These are phyloP conservation scores for Wallacemonas sp. DNA, from an alignment of 208 protist species.

Conservation along the genomic window DNA sequence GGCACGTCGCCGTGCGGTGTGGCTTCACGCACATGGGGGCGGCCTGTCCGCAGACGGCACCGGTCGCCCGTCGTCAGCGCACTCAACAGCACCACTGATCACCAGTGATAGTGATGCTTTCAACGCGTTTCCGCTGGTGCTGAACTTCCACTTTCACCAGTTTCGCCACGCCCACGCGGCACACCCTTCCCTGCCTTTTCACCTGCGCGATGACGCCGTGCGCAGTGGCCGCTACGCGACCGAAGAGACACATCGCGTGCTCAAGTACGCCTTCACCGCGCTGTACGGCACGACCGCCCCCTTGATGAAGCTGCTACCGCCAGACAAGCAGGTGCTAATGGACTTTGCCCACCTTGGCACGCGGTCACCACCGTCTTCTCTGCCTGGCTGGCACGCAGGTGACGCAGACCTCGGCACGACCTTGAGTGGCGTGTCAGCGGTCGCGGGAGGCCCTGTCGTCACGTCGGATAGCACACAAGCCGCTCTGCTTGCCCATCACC, in stretches of 20 bases:
- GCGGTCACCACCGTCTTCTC: no score
- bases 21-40: background rate
- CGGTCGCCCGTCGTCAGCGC: background rate
- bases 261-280: background rate
- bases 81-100: background rate
- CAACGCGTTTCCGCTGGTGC: background rate
- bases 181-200: background rate
- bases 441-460: no score
- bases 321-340: background rate
- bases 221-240: background rate
- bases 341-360: background rate
- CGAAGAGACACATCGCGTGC: background rate
- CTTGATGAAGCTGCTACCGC: background rate
- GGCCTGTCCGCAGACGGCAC: background rate
- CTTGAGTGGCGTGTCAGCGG: background rate
- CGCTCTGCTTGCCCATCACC: no score
- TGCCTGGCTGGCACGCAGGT: background rate
- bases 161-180: background rate
- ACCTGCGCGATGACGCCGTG: background rate
- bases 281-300: background rate
- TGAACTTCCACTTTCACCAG: slow-evolving; percentile 7
- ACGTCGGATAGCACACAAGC: no score
- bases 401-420: background rate
- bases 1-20: background rate
- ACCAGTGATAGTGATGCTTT: background rate